These are phyloP conservation scores for Pythium pyrilobum DNA, from an alignment of 352 stramenopile genomes.

Conservation along the genomic window DNA sequence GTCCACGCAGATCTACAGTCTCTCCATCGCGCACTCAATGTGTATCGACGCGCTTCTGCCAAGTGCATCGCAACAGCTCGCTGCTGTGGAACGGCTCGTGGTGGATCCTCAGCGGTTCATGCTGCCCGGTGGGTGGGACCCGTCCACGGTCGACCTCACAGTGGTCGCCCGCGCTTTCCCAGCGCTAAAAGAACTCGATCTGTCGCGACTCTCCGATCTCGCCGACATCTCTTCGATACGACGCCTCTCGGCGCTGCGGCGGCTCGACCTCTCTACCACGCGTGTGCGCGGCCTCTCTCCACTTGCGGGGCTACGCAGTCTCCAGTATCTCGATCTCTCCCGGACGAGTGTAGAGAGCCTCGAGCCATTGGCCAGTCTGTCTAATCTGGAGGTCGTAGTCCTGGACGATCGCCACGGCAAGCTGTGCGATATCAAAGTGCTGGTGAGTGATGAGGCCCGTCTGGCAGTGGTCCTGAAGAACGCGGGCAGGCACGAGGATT, in stretches of 20 bases:
- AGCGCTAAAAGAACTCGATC: neutral
- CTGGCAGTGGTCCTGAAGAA: too few relatives aligned
- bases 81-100: neutral
- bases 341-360: conserved; percentile 2
- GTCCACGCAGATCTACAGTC: neutral
- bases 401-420: neutral
- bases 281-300: conserved; percentile 4
- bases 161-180: neutral
- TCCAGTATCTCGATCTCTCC: conserved; percentile 6
- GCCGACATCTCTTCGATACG: neutral
- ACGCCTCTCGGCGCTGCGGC: neutral
- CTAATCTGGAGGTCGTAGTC: neutral
- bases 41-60: neutral
- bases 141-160: neutral
- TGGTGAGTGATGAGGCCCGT: too few relatives aligned
- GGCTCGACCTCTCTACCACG: conserved; percentile 10
- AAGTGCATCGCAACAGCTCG: neutral
- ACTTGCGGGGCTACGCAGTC: neutral
- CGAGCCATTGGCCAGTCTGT: neutral
- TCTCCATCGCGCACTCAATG: neutral
- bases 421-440: neutral
- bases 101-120: conserved; percentile 1
- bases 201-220: neutral
- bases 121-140: neutral
- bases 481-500: too few relatives aligned